These are phyloP conservation scores for Ceratobasidium theobromae DNA, from an alignment of 1,284 basidiomycete species.

Conservation along the genomic window DNA sequence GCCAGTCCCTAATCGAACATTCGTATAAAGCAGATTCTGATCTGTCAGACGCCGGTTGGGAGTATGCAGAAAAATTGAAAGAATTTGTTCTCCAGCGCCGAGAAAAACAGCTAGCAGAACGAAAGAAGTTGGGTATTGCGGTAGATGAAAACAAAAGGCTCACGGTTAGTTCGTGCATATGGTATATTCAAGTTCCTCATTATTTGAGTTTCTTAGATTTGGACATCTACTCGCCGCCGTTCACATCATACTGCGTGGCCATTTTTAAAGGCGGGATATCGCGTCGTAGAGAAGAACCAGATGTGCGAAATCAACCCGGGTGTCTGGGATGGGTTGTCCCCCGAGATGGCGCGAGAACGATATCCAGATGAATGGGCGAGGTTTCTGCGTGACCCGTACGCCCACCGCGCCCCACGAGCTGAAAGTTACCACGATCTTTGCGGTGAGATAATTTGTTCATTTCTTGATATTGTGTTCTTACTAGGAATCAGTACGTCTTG, in stretches of 20 bases:
- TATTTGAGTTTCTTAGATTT: constrained; percentile 62
- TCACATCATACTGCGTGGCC: constrained; percentile 97
- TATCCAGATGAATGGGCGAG: constrained; percentile 95
- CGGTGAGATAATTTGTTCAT: constrained; percentile 49
- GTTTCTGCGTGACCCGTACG: constrained; percentile 90
- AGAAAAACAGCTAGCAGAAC: constrained; percentile 65
- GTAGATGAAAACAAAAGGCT: constrained; percentile 60
- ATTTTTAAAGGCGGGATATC: constrained; percentile 65
- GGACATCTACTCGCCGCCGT: constrained; percentile 92
- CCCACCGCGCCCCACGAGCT: constrained; percentile 87
- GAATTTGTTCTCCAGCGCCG: constrained; percentile 81
- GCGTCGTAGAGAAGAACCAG: constrained; percentile 88
- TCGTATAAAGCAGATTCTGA: constrained; percentile 99
- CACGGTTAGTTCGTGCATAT: constrained; percentile 55
- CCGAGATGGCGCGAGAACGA: constrained; percentile 84
- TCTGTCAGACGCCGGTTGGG: constrained; percentile 91
- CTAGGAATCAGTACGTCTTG: constrained; percentile 60
- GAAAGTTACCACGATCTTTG: constrained; percentile 92
- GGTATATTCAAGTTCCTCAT: background rate
- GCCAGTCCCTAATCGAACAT: constrained; percentile 95
- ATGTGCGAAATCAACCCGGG: constrained; percentile 98
- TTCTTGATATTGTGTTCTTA: background rate
- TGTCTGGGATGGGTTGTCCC: constrained; percentile 92
- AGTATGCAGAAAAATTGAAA: constrained; percentile 86
- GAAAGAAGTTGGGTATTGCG: constrained; percentile 51